These are phyloP conservation scores for Apiospora hydei DNA, from an alignment of 2,329 filamentous ascomycete species.

Conservation along the genomic window DNA sequence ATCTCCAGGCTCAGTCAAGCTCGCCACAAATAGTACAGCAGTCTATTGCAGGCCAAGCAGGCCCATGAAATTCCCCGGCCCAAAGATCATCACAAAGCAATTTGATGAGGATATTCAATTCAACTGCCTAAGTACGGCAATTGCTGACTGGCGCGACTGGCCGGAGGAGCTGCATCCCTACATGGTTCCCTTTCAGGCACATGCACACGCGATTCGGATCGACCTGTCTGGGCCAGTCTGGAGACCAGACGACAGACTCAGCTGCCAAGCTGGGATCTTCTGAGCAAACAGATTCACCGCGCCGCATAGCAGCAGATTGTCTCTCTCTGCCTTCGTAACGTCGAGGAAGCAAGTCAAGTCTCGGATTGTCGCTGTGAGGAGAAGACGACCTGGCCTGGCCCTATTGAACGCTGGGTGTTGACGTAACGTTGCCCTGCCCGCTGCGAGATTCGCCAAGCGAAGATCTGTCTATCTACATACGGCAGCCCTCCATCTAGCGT, in stretches of 20 bases:
- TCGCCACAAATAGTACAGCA: constrained; percentile 13
- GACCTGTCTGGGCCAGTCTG: not conserved
- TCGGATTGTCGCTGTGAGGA: not conserved
- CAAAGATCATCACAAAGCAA: not conserved
- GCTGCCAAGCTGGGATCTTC: not conserved
- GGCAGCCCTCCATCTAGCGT: constrained; percentile 5
- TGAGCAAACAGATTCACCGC: not conserved
- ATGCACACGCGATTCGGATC: not conserved
- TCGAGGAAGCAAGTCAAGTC: not conserved
- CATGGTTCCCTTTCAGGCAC: not conserved
- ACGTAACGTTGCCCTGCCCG: constrained; percentile 15
- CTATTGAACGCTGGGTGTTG: not conserved
- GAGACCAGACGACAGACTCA: not conserved
- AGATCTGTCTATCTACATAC: constrained; percentile 14
- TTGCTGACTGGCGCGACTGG: not conserved
- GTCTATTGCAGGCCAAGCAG: not conserved
- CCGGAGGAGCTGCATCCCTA: not conserved
- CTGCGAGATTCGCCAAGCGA: constrained; percentile 7
- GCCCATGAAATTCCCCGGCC: not conserved
- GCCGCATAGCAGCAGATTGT: not conserved
- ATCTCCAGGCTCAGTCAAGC: not conserved
- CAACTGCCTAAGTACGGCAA: constrained; percentile 7
- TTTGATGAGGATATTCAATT: not conserved
- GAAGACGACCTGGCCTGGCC: not conserved
- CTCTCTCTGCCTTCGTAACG: not conserved